These are phyloP conservation scores for Ceratocystis harringtonii DNA, from an alignment of 2,329 filamentous ascomycete species.

Conservation along the genomic window DNA sequence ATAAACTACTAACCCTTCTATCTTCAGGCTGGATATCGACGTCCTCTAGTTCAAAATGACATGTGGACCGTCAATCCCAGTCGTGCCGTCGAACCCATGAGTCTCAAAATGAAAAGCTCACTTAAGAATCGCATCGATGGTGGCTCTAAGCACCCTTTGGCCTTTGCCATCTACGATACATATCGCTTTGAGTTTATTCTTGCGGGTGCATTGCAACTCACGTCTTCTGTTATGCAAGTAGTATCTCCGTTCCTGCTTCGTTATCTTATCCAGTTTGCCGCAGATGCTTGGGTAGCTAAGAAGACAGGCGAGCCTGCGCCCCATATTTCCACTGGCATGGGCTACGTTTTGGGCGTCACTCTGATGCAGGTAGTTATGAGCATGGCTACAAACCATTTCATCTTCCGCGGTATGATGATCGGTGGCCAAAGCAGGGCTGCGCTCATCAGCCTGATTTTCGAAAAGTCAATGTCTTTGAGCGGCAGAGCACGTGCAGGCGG, in stretches of 20 bases:
- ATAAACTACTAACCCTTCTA: conserved; percentile 1
- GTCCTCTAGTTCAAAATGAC: conserved; percentile 68
- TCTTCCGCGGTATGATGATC: conserved; percentile 83
- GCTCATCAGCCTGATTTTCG: conserved; percentile 74
- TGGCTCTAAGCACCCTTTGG: conserved; percentile 57
- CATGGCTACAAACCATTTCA: conserved; percentile 73
- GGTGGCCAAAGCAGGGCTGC: conserved; percentile 71
- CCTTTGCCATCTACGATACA: conserved; percentile 73
- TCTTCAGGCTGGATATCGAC: conserved; percentile 61
- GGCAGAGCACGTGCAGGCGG: conserved; percentile 78
- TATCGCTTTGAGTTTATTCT: conserved; percentile 75
- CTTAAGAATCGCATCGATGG: conserved; percentile 54
- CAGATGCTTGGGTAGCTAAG: conserved; percentile 58
- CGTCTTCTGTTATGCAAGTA: conserved; percentile 61
- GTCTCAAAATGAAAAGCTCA: conserved; percentile 47
- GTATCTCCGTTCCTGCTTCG: conserved; percentile 72
- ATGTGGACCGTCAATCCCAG: conserved; percentile 80
- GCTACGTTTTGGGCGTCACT: conserved; percentile 70
- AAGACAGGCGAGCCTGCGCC: conserved; percentile 40
- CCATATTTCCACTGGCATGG: conserved; percentile 58
- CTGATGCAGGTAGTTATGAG: conserved; percentile 74
- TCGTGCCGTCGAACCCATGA: conserved; percentile 55
- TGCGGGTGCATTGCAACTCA: conserved; percentile 62
- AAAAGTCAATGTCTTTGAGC: conserved; percentile 82
- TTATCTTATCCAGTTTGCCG: conserved; percentile 74